phyloP scores from a whole-genome alignment of 768 basidiomycete species.

The Serendipita indica region DNA sequence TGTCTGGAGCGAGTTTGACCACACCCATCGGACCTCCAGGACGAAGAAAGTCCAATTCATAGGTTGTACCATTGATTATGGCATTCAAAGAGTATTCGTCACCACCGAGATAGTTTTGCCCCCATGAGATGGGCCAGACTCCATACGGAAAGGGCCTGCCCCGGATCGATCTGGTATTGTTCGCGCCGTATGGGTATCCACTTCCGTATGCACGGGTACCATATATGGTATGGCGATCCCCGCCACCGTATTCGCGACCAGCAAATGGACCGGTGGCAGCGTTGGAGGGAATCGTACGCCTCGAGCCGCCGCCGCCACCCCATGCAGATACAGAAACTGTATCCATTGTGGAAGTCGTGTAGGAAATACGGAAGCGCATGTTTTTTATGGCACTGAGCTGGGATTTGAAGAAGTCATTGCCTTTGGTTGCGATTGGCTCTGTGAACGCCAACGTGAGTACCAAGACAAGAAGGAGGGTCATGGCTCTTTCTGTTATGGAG shows the following conservation, averaged over 20 bases:
- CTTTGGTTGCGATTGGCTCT: too few species aligned
- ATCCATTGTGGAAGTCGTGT: background rate
- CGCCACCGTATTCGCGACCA: constrained; percentile 9
- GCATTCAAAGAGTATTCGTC: constrained; percentile 7
- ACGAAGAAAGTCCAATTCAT: background rate
- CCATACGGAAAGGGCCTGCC: constrained; percentile 10
- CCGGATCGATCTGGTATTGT: background rate
- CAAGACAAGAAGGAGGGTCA: too few species aligned
- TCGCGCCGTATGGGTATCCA: constrained; percentile 10
- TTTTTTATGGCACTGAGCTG: too few species aligned
- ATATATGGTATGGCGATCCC: constrained; percentile 6
- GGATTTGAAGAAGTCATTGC: too few species aligned
- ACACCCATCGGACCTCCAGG: constrained; percentile 9
- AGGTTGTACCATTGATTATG: too few species aligned
- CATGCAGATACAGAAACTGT: background rate
- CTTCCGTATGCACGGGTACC: constrained; percentile 8
- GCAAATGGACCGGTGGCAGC: background rate
- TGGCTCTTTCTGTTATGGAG: too few species aligned
- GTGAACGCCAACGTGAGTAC: too few species aligned
- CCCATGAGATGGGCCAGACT: constrained; percentile 9
- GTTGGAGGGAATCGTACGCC: background rate
- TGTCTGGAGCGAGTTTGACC: background rate
- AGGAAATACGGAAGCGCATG: background rate
- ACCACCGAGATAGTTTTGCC: background rate
- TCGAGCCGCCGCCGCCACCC: background rate